phyloP scores from a whole-genome alignment of 2,329 filamentous ascomycete genomes.

The Ophidiomyces ophidiicola region DNA sequence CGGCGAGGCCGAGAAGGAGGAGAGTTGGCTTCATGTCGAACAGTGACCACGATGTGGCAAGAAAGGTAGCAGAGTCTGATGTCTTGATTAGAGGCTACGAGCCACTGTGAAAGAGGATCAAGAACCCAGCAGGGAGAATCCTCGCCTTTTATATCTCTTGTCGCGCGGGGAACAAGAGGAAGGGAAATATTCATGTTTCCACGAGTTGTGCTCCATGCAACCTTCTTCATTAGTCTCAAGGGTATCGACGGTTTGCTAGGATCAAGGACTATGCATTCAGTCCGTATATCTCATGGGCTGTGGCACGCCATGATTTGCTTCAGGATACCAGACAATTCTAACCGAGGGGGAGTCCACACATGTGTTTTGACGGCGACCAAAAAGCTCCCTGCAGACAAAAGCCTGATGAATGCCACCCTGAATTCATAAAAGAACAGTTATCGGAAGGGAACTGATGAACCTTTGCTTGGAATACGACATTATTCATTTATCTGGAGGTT shows the following conservation, averaged over 20 bases:
- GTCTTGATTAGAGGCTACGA: neutral
- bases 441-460: conserved; percentile 3
- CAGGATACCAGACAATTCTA: conserved; percentile 5
- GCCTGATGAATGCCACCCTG: conserved; percentile 8
- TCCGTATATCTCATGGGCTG: neutral
- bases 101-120: conserved; percentile 1
- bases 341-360: conserved; percentile 7
- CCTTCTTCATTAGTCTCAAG: conserved; percentile 6
- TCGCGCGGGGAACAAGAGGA: conserved; percentile 1
- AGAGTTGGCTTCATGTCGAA: conserved; percentile 10
- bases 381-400: conserved; percentile 1
- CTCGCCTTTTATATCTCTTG: conserved; percentile 9
- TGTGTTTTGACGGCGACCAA: neutral
- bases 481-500: conserved; percentile 6
- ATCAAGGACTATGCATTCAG: conserved; percentile 1
- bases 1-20: conserved; percentile 10
- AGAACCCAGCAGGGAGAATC: neutral
- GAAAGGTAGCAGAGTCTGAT: neutral
- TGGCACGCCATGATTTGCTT: conserved; percentile 6
- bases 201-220: conserved; percentile 8
- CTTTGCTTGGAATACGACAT: conserved; percentile 6
- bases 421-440: conserved; percentile 6
- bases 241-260: conserved; percentile 6
- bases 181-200: conserved; percentile 4
- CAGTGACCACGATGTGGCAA: neutral